phyloP scores from a whole-genome alignment of 805 yeast species.

The Ogataea thermomethanolica region DNA sequence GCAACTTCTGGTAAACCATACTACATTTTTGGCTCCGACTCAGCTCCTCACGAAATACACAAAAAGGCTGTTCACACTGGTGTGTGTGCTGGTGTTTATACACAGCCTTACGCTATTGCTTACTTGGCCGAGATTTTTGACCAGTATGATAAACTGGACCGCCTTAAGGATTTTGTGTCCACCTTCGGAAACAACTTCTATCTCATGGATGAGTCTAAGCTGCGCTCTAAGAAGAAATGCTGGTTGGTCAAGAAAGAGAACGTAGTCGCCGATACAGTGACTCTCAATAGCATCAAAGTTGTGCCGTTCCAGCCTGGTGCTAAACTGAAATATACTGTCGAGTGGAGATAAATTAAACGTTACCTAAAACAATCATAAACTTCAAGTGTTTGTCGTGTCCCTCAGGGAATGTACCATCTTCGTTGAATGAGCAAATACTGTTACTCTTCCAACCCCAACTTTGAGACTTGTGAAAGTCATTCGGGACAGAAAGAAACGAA shows the following conservation, averaged over 20 bases:
- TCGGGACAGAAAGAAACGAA: constrained; percentile 54
- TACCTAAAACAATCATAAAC: constrained; percentile 49
- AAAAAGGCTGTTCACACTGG: constrained; percentile 74
- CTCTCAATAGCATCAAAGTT: constrained; percentile 46
- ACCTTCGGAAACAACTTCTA: constrained; percentile 74
- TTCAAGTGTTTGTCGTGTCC: constrained; percentile 44
- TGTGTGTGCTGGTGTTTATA: constrained; percentile 97
- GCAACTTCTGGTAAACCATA: constrained; percentile 90
- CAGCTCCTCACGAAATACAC: constrained; percentile 92
- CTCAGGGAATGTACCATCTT: constrained; percentile 43
- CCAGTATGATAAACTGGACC: constrained; percentile 55
- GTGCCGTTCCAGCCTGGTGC: constrained; percentile 90
- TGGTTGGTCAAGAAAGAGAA: constrained; percentile 52
- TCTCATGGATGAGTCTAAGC: constrained; percentile 43
- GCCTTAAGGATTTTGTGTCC: constrained; percentile 70
- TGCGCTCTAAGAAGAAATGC: constrained; percentile 45
- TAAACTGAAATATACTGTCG: constrained; percentile 63
- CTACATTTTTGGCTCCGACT: constrained; percentile 95
- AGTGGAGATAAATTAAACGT: constrained; percentile 53
- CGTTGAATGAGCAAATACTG: constrained; percentile 49
- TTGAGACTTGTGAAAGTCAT: constrained; percentile 48
- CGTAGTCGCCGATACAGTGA: constrained; percentile 57
- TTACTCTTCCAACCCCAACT: constrained; percentile 64
- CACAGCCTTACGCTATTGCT: constrained; percentile 78
- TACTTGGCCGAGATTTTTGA: constrained; percentile 89